These are phyloP conservation scores for Xylaria hypoxylon DNA, from an alignment of 2,329 filamentous ascomycete genomes.

Conservation along the genomic window DNA sequence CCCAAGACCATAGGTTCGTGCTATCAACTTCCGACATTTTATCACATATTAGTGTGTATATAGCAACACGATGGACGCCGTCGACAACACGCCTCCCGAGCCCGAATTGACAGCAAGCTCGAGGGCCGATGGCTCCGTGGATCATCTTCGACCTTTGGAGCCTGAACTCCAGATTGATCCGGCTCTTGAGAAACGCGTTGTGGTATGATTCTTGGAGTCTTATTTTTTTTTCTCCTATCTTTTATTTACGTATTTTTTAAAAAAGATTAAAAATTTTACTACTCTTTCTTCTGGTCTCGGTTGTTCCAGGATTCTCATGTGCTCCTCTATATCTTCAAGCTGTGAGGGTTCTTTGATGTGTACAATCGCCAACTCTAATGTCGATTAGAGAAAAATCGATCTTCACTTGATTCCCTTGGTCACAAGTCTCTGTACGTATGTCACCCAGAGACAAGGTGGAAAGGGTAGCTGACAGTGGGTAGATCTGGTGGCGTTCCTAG, in stretches of 20 bases:
- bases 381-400: slow-evolving; percentile 35
- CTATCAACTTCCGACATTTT: neutral
- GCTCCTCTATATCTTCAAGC: neutral
- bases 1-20: neutral
- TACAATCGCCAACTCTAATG: neutral
- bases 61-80: slow-evolving; percentile 10
- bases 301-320: neutral
- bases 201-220: slow-evolving; percentile 23
- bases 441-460: neutral
- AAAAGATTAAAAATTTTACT: too few relatives aligned
- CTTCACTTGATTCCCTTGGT: slow-evolving; percentile 33
- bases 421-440: slow-evolving; percentile 34
- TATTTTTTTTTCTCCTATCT: neutral
- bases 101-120: slow-evolving; percentile 1
- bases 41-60: neutral
- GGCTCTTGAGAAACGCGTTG: slow-evolving; percentile 32
- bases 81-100: slow-evolving; percentile 13
- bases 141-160: slow-evolving; percentile 17
- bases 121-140: slow-evolving; percentile 7
- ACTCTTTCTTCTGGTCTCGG: neutral
- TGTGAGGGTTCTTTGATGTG: neutral
- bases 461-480: slow-evolving; percentile 9
- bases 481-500: slow-evolving; percentile 54
- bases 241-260: neutral
- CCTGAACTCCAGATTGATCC: slow-evolving; percentile 29